Evolutionary conservation across 1,284 basidiomycete species (phyloP), one percentile per base, ranked within the genome.

Genomic region (Trametes versicolor): DNA sequence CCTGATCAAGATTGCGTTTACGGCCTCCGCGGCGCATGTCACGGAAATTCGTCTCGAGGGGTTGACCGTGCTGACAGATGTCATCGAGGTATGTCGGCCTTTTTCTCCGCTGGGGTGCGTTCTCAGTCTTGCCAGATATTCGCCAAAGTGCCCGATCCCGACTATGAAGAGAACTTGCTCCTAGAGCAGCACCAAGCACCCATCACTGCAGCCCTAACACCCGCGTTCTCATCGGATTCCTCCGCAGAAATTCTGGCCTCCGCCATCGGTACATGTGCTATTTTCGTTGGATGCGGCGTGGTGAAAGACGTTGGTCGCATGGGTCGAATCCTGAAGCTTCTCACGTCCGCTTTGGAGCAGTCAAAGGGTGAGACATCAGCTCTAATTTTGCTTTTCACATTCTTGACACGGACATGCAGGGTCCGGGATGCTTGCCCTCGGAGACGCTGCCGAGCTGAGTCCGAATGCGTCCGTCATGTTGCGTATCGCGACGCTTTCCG

Each of bases 181-280:
- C 85, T 99, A n/a, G 97, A 99, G 75, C 98, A 99, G 77, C 94
- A 98, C 77, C 97, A 99, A 80, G 98, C 98, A 0, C 97, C 98
- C 0, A 98, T 99, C 65, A 97, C 97, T 1, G 96, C 98, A 2
- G 98, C 98, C 0, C 84, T 99, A n/a, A 99, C 97, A 0, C 97
- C 98, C 0, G 97, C 97, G 0, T 99, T 99, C 74, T 94, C 94
- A 4, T 84, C 93, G 0, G 98, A 99, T 75, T 95, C 96, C 0
- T 96, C 96, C 0, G 97, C 97, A 0, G 97, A 99, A 75, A 97
- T 99, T 25, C 76, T 99, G 37, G 94, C 97, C 0, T 90, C 92
- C 17, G 97, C 97, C 0, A 90, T 99, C 25, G 89, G 97, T 73
- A 94, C 97, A 15, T 98, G 97, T 73, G 98, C 97, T 2, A 87